Evolutionary conservation across 1,139 yeast genomes (phyloP).

Genomic region (Citeromyces hawaiiensis): DNA sequence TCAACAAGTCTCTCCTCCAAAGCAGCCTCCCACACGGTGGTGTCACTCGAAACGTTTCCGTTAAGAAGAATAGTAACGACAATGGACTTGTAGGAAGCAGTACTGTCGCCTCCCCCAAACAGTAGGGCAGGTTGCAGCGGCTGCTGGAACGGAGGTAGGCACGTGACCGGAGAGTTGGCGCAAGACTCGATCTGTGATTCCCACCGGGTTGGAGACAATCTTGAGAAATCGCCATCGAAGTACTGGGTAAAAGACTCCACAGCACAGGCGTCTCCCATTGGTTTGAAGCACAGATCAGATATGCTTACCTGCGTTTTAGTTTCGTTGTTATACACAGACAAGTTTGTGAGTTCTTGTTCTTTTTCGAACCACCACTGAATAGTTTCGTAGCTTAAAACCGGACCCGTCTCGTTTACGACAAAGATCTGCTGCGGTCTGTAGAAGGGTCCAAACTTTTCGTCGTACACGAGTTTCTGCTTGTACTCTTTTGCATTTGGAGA

Average conservation of each 20-base stretch:
- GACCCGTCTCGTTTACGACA: conserved; percentile 55
- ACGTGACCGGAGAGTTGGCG: conserved; percentile 72
- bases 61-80: conserved; percentile 60
- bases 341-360: conserved; percentile 37
- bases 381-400: conserved; percentile 49
- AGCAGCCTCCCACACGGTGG: conserved; percentile 47
- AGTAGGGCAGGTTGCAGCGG: conserved; percentile 64
- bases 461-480: conserved; percentile 57
- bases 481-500: conserved; percentile 66
- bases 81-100: conserved; percentile 53
- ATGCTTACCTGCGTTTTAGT: conserved; percentile 20
- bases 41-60: conserved; percentile 23
- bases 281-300: conserved; percentile 74
- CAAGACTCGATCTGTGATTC: conserved; percentile 37
- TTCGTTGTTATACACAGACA: conserved; percentile 13
- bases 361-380: conserved; percentile 81
- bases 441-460: conserved; percentile 80
- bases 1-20: conserved; percentile 42
- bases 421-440: conserved; percentile 80
- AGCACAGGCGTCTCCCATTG: conserved; percentile 69
- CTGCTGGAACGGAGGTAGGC: conserved; percentile 84
- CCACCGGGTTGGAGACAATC: conserved; percentile 45
- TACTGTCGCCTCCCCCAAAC: conserved; percentile 43
- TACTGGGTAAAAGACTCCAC: conserved; percentile 89
- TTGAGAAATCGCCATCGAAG: conserved; percentile 48